phyloP scores from a whole-genome alignment of 2,329 filamentous ascomycete genomes.

The Xylaria sp. region DNA sequence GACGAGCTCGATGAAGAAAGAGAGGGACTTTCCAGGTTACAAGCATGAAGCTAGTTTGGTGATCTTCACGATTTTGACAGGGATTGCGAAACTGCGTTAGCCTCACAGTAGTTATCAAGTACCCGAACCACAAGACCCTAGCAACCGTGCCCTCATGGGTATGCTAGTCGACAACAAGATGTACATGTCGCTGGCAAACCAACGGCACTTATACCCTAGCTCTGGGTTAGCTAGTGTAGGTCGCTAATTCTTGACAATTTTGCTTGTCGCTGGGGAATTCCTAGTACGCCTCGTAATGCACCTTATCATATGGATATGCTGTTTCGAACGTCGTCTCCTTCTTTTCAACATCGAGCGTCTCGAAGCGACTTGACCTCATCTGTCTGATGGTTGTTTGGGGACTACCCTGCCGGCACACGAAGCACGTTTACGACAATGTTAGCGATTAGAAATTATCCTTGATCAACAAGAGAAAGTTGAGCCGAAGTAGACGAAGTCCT shows the following conservation, averaged over 20 bases:
- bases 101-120: constrained; percentile 41
- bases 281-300: constrained; percentile 24
- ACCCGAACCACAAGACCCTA: constrained; percentile 37
- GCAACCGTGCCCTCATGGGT: constrained; percentile 38
- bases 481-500: constrained; percentile 20
- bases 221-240: constrained; percentile 18
- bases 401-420: constrained; percentile 53
- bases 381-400: constrained; percentile 62
- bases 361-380: constrained; percentile 45
- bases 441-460: constrained; percentile 20
- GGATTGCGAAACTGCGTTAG: constrained; percentile 48
- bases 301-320: constrained; percentile 10
- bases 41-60: constrained; percentile 36
- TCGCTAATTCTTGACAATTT: constrained; percentile 40
- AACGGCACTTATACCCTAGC: constrained; percentile 15
- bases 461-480: constrained; percentile 21
- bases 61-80: constrained; percentile 43
- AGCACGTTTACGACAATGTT: constrained; percentile 18
- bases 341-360: constrained; percentile 18
- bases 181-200: constrained; percentile 25
- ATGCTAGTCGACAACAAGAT: constrained; percentile 29
- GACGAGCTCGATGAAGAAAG: constrained; percentile 18
- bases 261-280: constrained; percentile 35
- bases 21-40: constrained; percentile 29
- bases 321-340: constrained; percentile 34